Evolutionary conservation across 83 land plant species (phyloP), one percentile per base, ranked within the genome.

Genomic region (Picea abies): DNA sequence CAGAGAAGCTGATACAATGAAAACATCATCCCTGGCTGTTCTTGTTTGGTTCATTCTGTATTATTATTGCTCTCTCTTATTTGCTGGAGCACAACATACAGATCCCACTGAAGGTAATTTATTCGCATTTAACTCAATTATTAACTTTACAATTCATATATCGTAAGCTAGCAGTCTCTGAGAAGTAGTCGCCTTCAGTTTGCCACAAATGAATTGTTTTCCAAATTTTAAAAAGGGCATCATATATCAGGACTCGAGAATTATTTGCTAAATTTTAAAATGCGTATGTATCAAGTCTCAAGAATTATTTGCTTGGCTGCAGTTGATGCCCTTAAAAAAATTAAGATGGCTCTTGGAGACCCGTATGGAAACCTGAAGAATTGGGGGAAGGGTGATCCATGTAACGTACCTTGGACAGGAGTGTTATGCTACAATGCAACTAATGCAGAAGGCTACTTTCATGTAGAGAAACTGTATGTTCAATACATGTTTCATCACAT

Each of bases 361-460:
- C 76, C 84, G 1, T 32, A 75, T 65, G 52, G 47, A 4, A 47
- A 85, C 3, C 86, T 85, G 58, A 68, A 78, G 35, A 52, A 58
- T 20, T 85, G 86, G 86, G 56, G 39, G 15, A 75, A 52, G 20
- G 86, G 86, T 35, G 93, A 93, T 78, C 95, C 95, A 14, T 93
- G 92, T 41, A 63, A 29, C 15, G 76, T 82, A 56, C 85, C 85
- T 22, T 93, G 95, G 95, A 87, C 77, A 8, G 95, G 95, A 17
- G 82, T 93, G 19, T 2, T 87, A 5, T 93, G 95, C 75, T 29
- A 19, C 32, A 26, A 65, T 62, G 47, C 58, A n/a, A 9, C 84
- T 16, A 4, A 32, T 14, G 77, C 25, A 47, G 93, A 88, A 87
- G 91, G 88, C 1, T 81, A 90, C 65, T 80, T 87, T n/a, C 92